Evolutionary conservation across 2,329 filamentous ascomycete genomes (phyloP), one percentile per base, ranked within the genome.

Genomic region (Colletotrichum sp.): DNA sequence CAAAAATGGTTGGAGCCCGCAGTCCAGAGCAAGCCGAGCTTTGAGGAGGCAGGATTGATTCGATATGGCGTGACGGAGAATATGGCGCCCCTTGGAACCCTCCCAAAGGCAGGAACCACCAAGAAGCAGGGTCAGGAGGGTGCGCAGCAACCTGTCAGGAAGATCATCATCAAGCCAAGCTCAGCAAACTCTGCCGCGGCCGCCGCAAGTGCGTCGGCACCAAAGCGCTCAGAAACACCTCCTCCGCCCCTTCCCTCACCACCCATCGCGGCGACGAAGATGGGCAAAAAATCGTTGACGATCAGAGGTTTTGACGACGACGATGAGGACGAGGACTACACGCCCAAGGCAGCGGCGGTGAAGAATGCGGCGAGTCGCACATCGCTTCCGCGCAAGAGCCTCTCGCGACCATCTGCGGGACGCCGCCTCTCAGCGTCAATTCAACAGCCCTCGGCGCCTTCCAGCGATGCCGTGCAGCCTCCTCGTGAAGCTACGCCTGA

Each of bases 61-160:
- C 89, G 93, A 63, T 91, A 92, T 82, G 94, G 94, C 76, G 94
- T 97, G 21, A 87, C 97, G 72, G 93, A 94, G 83, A 93, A 93
- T 79, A 98, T 98, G 95, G 92, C 92, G 67, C 93, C 95, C 31
- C 85, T 98, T 70, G 95, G 95, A 54, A 89, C 92, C 69, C 87
- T 92, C 77, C 95, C 95, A 15, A 91, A 90, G 83, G 88, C 88
- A 27, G 84, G 88, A 79, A 81, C 80, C 69, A 77, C 83, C 47
- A 87, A 85, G 80, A 84, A 81, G 79, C 78, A 76, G 29, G 82
- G 76, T 12, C 78, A 74, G 64, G 78, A 82, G 73, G 79, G 68
- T 76, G 73, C 66, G 76, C 76, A 21, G 72, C 76, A 21, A 71
- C 80, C 63, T 16, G 81, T 84, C 43, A 83, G 84, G 73, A 88